phyloP scores from a whole-genome alignment of 441 rosid species.

The Francoa sonchifolia region DNA sequence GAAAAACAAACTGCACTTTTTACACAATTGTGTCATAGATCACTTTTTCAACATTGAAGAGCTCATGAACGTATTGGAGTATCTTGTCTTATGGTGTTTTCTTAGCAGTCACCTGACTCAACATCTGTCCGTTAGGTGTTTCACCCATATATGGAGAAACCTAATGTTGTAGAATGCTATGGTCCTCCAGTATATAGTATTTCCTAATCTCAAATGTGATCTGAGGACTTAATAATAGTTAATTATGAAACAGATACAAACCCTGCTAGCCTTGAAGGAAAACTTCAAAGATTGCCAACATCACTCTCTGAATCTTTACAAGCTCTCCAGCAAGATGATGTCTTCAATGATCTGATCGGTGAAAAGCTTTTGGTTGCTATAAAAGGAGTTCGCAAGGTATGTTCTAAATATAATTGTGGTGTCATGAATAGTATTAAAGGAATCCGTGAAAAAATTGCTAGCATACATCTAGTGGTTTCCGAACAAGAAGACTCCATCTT shows the following conservation, averaged over 20 bases:
- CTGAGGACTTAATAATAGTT: constrained; percentile 1
- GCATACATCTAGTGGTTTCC: neutral
- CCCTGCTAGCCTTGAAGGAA: constrained; percentile 40
- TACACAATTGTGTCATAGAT: too few species aligned
- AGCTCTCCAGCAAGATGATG: constrained; percentile 47
- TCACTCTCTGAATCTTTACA: constrained; percentile 62
- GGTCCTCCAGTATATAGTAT: too few species aligned
- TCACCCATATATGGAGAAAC: too few species aligned
- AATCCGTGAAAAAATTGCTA: neutral
- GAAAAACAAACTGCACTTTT: too few species aligned
- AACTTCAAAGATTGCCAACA: constrained; percentile 47
- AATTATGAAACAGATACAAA: constrained; percentile 38
- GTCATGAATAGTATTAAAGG: neutral
- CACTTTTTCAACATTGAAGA: too few species aligned
- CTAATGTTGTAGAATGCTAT: neutral
- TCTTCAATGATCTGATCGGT: constrained; percentile 52
- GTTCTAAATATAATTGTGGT: neutral
- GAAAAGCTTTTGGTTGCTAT: constrained; percentile 60
- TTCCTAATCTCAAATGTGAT: too few species aligned
- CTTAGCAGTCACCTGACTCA: too few species aligned
- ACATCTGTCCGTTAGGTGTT: too few species aligned
- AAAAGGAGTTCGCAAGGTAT: constrained; percentile 81
- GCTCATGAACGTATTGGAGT: too few species aligned
- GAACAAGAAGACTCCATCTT: too few species aligned
- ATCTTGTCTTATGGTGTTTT: too few species aligned